Evolutionary conservation across 2,329 filamentous ascomycete genomes (phyloP).

Genomic region (Diaporthe citrichinensis): DNA sequence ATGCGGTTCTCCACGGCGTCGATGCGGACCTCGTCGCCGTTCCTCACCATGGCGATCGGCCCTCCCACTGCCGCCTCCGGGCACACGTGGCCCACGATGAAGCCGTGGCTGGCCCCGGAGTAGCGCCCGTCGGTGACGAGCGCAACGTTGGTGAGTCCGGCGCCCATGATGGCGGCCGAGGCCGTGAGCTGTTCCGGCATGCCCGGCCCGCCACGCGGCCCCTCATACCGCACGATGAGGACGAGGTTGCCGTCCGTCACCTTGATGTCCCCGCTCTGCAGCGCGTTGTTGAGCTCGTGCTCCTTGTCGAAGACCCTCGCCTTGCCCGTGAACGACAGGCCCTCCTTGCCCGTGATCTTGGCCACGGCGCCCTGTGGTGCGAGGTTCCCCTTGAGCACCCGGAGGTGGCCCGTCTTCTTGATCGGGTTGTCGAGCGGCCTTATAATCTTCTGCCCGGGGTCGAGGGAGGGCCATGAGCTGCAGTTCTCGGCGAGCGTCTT

Average conservation of each 20-base stretch:
- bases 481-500: constrained; percentile 88
- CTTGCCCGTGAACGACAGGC: constrained; percentile 82
- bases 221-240: constrained; percentile 92
- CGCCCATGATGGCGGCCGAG: constrained; percentile 92
- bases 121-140: constrained; percentile 95
- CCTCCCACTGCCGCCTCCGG: constrained; percentile 92
- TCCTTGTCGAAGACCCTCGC: constrained; percentile 92
- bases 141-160: constrained; percentile 87
- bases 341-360: constrained; percentile 97
- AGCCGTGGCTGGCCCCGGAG: constrained; percentile 88
- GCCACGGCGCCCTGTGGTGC: constrained; percentile 91
- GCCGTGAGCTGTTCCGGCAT: constrained; percentile 97
- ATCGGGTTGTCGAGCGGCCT: constrained; percentile 79
- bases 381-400: constrained; percentile 89
- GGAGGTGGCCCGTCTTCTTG: constrained; percentile 88
- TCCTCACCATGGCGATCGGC: constrained; percentile 84
- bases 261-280: constrained; percentile 71
- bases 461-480: constrained; percentile 80
- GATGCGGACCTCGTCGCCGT: constrained; percentile 89
- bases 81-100: constrained; percentile 93
- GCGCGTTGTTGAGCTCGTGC: constrained; percentile 79
- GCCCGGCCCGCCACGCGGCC: constrained; percentile 91
- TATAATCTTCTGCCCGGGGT: constrained; percentile 87
- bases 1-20: constrained; percentile 87
- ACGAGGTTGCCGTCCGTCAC: constrained; percentile 81